Base-by-base conservation (phyloP, 768 basidiomycete genomes). In the Lentinula edodes region DNA sequence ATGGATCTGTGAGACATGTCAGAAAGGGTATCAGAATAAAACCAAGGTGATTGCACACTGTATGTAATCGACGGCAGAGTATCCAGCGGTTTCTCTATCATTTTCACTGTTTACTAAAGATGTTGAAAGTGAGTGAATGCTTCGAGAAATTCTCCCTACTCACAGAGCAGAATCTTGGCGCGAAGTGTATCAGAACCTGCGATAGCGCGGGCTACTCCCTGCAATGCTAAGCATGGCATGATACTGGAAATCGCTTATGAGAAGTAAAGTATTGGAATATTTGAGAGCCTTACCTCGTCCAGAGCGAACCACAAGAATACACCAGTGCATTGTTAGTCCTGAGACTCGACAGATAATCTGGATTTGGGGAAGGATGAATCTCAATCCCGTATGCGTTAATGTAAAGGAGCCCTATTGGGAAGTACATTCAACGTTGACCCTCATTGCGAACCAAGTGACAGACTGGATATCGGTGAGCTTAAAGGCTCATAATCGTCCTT, bases 251-350 rank as follows among this genome's bases (percentile, higher is more conserved):
- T 15, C 15, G 10, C 16, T 9, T 4, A 51, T 16, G 35, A 10
- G 20, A 4, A 42, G 16, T 10, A 32, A 2, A 28, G 13, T 32
- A 51, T 9, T 10, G 1, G n/a, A 50, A 46, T 55, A 38, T 20
- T 35, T 32, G 53, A 32, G 10, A 6, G 35, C 6, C 23, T 52
- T 58, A 88, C 92, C 91, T 93, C 13, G 95, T 98, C 93, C 93
- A 98, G 7, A 98, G 76, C 1, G 94, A 96, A 5, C 95, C 95
- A 69, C 94, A 95, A 3, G 93, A 95, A 71, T 96, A 97, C 2
- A 98, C 86, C 34, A 98, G 76, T 2, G 89, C 76, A 64, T 90
- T 84, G 60, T 82, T 82, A 35, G 79, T 74, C 3, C 74, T 73
- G 9, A 96, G 75, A 56, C 83, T 81, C 12, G 82, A 72, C 54